Evolutionary conservation across 306 rosid species (phyloP).

Genomic region (Potentilla sterilis): DNA sequence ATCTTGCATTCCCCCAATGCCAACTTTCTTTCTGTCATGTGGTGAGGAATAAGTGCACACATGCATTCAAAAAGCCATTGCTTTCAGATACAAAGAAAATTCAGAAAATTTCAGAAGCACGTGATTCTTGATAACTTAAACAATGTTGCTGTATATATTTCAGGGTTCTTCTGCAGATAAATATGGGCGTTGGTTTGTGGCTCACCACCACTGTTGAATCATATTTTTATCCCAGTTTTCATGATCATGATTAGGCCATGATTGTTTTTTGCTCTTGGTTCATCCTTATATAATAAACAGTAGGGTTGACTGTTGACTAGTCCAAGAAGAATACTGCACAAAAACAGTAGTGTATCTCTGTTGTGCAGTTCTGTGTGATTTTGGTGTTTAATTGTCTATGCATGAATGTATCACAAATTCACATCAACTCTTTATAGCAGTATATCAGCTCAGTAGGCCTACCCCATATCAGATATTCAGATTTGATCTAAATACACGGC

Average conservation of each 20-base stretch:
- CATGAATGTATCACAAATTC: neutral
- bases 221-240: conserved; percentile 12
- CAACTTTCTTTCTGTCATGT: conserved; percentile 41
- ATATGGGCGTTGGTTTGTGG: conserved; percentile 24
- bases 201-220: conserved; percentile 18
- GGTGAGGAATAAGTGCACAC: conserved; percentile 52
- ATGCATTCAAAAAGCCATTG: conserved; percentile 18
- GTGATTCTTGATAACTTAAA: conserved; percentile 28
- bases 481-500: neutral
- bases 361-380: neutral
- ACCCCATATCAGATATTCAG: neutral
- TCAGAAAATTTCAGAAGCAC: conserved; percentile 37
- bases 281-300: neutral
- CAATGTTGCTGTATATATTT: conserved; percentile 2
- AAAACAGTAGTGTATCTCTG: neutral
- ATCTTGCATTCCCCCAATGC: conserved; percentile 5
- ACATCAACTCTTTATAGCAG: neutral
- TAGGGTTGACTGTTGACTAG: conserved; percentile 5
- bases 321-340: conserved; percentile 4
- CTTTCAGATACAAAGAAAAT: conserved; percentile 45
- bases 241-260: conserved; percentile 37
- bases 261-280: conserved; percentile 20
- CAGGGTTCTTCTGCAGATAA: conserved; percentile 30
- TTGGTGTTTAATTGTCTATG: conserved; percentile 18
- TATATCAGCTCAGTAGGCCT: neutral